Conservation (phyloP, 331 rosid genomes). For the Phaseolus coccineus region DNA sequence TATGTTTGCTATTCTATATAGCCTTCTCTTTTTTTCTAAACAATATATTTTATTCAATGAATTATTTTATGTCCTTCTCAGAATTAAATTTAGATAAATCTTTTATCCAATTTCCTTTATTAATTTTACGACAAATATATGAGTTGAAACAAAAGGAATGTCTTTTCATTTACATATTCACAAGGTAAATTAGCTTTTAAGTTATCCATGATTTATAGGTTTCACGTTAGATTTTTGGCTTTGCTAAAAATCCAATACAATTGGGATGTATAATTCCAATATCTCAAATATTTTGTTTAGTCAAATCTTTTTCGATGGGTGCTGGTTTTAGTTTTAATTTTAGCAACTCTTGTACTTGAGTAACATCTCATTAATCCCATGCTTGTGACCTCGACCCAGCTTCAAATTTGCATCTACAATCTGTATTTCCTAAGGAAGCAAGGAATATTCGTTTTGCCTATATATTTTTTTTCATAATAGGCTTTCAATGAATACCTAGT, state of each 20-base stretch:
- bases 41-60: too few relatives aligned
- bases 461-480: neutral
- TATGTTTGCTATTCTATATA: too few relatives aligned
- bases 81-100: slow-evolving; percentile 13
- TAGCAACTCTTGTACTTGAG: neutral
- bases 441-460: neutral
- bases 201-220: slow-evolving; percentile 7
- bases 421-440: slow-evolving; percentile 22
- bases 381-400: neutral
- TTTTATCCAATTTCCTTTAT: neutral
- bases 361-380: neutral
- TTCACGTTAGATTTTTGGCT: slow-evolving; percentile 12
- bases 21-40: too few relatives aligned
- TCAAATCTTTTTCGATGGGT: neutral
- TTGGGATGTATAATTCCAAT: neutral
- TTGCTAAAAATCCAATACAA: neutral
- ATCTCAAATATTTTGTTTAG: neutral
- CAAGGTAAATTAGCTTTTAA: slow-evolving; percentile 17
- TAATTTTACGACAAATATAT: neutral
- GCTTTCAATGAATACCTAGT: slow-evolving; percentile 21
- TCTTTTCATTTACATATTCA: slow-evolving; percentile 26
- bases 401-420: slow-evolving; percentile 28
- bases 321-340: neutral
- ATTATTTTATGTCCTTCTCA: too few relatives aligned
- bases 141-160: slow-evolving; percentile 24